Base-by-base conservation (phyloP, 129 eudicot genomes). In the Lactuca saligna region DNA sequence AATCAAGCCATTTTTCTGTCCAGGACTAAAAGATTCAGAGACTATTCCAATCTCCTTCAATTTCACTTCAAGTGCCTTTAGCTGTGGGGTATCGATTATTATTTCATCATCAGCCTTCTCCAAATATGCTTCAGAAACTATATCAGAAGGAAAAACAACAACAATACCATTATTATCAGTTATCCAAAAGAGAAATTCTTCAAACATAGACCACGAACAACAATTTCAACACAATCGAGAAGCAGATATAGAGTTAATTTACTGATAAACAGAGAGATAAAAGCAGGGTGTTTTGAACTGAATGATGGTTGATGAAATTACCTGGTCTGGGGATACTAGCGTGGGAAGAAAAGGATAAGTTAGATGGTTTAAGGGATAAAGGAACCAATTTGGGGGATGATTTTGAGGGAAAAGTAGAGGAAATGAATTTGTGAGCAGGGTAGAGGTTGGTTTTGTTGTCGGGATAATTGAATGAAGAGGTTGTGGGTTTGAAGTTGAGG, bases 31-130 rank as follows among this genome's bases (percentile, higher is more conserved):
- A 32, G 60, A 53, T 58, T 51, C 49, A 63, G 69, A 67, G 62
- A 71, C 75, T 29, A 86, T 79, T 41, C 91, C 87, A 68, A 86
- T 39, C 39, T 62, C 57, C 54, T 65, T 66, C 73, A 86, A 69
- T 66, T 82, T 86, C 58, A 46, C 32, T 73, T 49, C 77, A 62
- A 86, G 76, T 54, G 49, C 46, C 79, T 49, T 57, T 59, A 85
- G 63, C 31, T 65, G 51, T 7, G 42, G 41, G 14, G 56, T 10
- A 65, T 76, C 76, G 8, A 48, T 64, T 48, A 44, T 63, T 44
- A 59, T 15, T 38, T 70, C 44, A 42, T 70, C 66, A 48, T 71
- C 81, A 5, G 63, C 63, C 15, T 57, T 70, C 66, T 73, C 83
- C 61, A 86, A 16, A 66, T 61, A 70, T 13, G 58, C 81, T 72